Evolutionary conservation across 2,329 filamentous ascomycete species (phyloP).

Genomic region (Fusarium sp.): DNA sequence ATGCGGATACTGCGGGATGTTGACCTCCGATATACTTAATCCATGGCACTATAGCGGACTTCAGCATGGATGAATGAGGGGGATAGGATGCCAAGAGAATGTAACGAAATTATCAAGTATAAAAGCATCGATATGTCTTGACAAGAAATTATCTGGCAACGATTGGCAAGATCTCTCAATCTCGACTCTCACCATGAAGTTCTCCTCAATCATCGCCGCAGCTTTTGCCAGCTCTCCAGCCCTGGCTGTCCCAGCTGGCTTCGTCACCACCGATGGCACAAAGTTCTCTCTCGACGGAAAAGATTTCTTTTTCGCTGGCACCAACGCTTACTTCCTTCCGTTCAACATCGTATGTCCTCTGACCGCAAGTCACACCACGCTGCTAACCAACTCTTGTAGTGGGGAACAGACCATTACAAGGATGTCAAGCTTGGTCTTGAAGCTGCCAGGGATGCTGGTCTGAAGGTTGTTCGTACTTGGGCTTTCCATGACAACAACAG

Average conservation of each 20-base stretch:
- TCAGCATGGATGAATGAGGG: slow-evolving; percentile 4
- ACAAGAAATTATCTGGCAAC: not conserved
- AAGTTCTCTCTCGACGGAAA: slow-evolving; percentile 66
- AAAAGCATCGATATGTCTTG: not conserved
- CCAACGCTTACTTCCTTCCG: slow-evolving; percentile 67
- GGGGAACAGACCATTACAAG: slow-evolving; percentile 47
- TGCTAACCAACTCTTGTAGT: slow-evolving; percentile 4
- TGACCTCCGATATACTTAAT: slow-evolving; percentile 33
- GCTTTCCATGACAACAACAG: slow-evolving; percentile 31
- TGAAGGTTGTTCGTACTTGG: slow-evolving; percentile 27
- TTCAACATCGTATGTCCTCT: slow-evolving; percentile 59
- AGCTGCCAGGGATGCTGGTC: slow-evolving; percentile 25
- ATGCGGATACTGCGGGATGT: slow-evolving; percentile 28
- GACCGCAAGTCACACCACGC: not conserved
- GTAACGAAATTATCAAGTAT: slow-evolving; percentile 3
- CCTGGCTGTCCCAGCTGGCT: slow-evolving; percentile 49
- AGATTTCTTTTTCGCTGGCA: slow-evolving; percentile 67
- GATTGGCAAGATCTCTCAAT: not conserved
- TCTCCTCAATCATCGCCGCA: slow-evolving; percentile 7
- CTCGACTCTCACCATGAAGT: slow-evolving; percentile 21
- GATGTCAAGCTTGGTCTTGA: slow-evolving; percentile 16
- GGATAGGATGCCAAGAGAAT: not conserved
- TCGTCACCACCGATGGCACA: slow-evolving; percentile 61
- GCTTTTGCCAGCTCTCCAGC: slow-evolving; percentile 8
- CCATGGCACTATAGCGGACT: slow-evolving; percentile 3